Base-by-base conservation (phyloP, 148 eudicot species). In the Pouteria glomerata region DNA sequence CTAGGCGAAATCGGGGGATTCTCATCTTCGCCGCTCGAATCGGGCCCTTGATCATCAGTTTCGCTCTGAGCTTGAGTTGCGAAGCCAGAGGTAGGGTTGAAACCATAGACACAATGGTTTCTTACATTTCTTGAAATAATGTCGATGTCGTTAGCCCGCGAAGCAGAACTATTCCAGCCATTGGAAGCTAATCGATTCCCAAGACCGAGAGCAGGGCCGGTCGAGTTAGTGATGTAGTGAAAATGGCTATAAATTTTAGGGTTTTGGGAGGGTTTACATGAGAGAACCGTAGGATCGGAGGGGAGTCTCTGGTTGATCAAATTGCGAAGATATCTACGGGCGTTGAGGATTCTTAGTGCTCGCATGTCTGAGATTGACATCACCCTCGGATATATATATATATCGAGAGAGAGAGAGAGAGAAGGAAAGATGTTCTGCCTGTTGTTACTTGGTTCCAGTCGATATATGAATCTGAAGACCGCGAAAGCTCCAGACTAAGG, bases 281-380 rank as follows among this genome's bases (percentile, higher is more conserved):
- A 34, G 62, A 6, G 6, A 47, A 70, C 14, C 14, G 73, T 18
- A 18, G 68, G 56, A 59, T 74, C 44, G 8, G 65, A 59, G 41
- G 57, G 57, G 59, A 59, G 23, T 16, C 18, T 72, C 66, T 13
- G 31, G 18, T 27, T 47, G 62, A 50, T 27, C 50, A 39, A 37
- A 42, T 50, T 57, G 55, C 78, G 78, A 33, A 79, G 67, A 64
- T 52, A 68, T 30, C 42, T 64, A 63, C 72, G 84, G 6, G 79
- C 57, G 57, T 82, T 78, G 34, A 90, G 76, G 4, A 78, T 52
- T 47, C 80, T 81, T 56, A 82, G 37, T 6, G 80, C 79, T 67
- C 75, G 80, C 97, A 91, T 91, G 74, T 88, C 79, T 69, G 78
- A 42, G 23, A 73, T 71, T 77, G 79, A 86, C 88, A 88, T 85